These are phyloP conservation scores for Pycnococcus provasolii DNA, from an alignment of 139 green algal genomes.

Conservation along the genomic window DNA sequence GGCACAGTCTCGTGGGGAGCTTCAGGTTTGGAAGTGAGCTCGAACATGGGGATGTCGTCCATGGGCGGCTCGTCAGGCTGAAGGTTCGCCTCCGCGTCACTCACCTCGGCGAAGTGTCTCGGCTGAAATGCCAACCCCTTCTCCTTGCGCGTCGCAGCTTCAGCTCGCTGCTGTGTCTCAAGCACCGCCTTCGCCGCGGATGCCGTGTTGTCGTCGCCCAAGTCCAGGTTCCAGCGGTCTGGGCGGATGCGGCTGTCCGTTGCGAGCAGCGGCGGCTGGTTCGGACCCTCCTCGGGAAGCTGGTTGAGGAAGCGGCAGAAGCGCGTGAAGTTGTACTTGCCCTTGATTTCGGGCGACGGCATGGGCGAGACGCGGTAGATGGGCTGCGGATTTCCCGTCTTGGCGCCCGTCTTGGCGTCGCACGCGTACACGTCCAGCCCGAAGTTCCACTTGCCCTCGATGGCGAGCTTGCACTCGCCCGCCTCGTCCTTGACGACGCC, in stretches of 20 bases:
- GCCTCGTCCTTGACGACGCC: background rate
- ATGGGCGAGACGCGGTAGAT: background rate
- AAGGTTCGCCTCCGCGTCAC: no score
- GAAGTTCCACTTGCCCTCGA: constrained; percentile 15
- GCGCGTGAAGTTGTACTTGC: constrained; percentile 10
- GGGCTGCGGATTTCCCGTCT: background rate
- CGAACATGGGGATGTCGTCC: no score
- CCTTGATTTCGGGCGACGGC: background rate
- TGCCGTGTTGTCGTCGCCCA: background rate
- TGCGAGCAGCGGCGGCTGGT: background rate
- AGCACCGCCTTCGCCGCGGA: constrained; percentile 1
- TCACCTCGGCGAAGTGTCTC: no score
- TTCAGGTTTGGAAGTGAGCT: no score
- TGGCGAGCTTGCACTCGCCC: background rate
- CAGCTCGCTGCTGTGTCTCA: constrained; percentile 10
- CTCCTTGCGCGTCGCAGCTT: background rate
- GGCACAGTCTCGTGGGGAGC: no score
- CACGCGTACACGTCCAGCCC: background rate
- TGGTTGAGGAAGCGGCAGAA: background rate
- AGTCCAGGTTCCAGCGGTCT: constrained; percentile 6
- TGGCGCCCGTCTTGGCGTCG: background rate
- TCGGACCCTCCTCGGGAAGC: background rate
- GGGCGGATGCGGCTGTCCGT: constrained; percentile 9
- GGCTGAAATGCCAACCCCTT: no score
- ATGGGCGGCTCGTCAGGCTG: no score